A percentile compares a stretch with the other conserved stretches of the same genome.
Conservation (phyloP, 495 filamentous ascomycete genomes). For the Tuber borchii region DNA sequence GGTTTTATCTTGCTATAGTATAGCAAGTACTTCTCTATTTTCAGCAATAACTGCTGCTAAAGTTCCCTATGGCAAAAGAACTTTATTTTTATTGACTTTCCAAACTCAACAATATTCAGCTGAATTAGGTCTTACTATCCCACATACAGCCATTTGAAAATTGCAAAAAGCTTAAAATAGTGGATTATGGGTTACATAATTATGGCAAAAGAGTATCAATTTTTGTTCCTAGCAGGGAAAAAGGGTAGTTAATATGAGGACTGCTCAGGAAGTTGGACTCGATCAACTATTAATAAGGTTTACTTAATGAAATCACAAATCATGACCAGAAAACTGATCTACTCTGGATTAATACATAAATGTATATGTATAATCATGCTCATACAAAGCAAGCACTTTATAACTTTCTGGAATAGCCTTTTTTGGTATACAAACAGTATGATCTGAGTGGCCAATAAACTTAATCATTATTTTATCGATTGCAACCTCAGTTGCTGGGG, state of each 20-base stretch:
- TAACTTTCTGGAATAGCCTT: slow-evolving; percentile 10
- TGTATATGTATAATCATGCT: slow-evolving; percentile 11
- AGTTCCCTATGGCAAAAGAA: not conserved
- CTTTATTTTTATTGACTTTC: slow-evolving; percentile 5
- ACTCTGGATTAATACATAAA: slow-evolving; percentile 13
- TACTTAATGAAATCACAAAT: not conserved
- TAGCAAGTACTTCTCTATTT: too few species aligned
- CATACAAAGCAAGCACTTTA: slow-evolving; percentile 19
- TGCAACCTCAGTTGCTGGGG: slow-evolving; percentile 1
- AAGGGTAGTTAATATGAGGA: not conserved
- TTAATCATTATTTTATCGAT: slow-evolving; percentile 17
- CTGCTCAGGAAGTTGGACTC: not conserved
- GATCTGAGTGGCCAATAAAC: not conserved
- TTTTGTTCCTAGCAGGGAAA: not conserved
- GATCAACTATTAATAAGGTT: not conserved
- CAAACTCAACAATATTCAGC: not conserved
- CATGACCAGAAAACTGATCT: not conserved
- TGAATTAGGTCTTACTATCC: not conserved
- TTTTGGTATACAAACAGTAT: not conserved
- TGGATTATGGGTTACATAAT: slow-evolving; percentile 14
- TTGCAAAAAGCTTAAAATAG: not conserved
- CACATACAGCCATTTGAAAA: slow-evolving; percentile 10
- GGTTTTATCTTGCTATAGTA: not conserved
- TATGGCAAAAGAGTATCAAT: slow-evolving; percentile 18
- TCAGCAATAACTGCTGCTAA: not conserved